Evolutionary conservation across 1,284 basidiomycete genomes (phyloP).

Genomic region (Baeospora myosura): DNA sequence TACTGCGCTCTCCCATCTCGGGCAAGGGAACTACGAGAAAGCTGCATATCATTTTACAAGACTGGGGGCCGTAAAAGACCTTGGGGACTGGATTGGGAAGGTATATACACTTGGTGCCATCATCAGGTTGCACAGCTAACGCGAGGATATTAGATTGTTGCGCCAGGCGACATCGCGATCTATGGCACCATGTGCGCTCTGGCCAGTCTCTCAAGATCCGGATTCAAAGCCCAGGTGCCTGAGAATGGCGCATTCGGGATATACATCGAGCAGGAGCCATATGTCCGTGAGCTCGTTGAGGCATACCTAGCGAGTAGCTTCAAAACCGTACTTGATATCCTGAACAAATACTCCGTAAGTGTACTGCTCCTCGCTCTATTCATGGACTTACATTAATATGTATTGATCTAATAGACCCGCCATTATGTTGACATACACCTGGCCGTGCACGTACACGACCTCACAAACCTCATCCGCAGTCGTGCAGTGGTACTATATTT

Average conservation of each 20-base stretch:
- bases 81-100: constrained; percentile 68
- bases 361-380: constrained; percentile 3
- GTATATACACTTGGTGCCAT: constrained; percentile 26
- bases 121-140: not conserved
- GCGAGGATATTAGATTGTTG: constrained; percentile 46
- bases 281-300: constrained; percentile 75
- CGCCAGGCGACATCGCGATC: constrained; percentile 74
- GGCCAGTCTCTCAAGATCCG: constrained; percentile 61
- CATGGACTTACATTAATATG: constrained; percentile 1
- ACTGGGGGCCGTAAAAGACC: constrained; percentile 53
- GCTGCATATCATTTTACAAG: constrained; percentile 68
- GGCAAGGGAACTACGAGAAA: constrained; percentile 65
- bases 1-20: constrained; percentile 64
- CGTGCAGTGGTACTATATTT: constrained; percentile 80
- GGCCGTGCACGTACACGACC: constrained; percentile 49
- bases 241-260: constrained; percentile 64
- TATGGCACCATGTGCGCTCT: constrained; percentile 79
- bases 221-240: constrained; percentile 64
- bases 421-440: constrained; percentile 76
- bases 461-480: constrained; percentile 58
- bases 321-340: constrained; percentile 67
- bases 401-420: constrained; percentile 42
- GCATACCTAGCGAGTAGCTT: constrained; percentile 80
- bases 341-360: constrained; percentile 67
- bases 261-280: constrained; percentile 82